Percentiles rank a stretch among this genome's conserved stretches.
Evolutionary conservation across 2,329 filamentous ascomycete species (phyloP).

Genomic region (Pseudogymnoascus sp.): DNA sequence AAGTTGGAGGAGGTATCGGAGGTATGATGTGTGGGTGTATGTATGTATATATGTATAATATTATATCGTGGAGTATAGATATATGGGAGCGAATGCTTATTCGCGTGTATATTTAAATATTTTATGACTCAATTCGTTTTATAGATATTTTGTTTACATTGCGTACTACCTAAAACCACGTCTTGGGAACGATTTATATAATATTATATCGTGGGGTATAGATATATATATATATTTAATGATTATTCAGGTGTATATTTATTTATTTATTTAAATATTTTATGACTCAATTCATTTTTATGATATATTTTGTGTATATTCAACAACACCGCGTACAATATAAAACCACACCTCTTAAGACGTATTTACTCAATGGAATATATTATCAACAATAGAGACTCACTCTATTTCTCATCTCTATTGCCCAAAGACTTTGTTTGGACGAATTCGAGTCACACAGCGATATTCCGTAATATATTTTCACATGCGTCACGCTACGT

Average conservation of each 20-base stretch:
- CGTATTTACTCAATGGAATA: not conserved
- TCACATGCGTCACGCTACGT: conserved; percentile 4
- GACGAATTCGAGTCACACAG: not conserved
- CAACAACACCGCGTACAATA: not conserved
- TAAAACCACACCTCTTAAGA: not conserved
- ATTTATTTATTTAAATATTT: not conserved
- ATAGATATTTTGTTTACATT: not conserved
- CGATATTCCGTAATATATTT: not conserved
- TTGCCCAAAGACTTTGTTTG: not conserved
- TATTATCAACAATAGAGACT: not conserved
- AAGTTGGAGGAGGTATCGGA: not conserved
- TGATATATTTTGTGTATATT: not conserved
- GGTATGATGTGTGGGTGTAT: not conserved
- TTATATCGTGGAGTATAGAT: not conserved
- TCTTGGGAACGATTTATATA: no score
- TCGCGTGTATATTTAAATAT: not conserved
- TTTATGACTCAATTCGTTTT: not conserved
- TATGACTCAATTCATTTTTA: not conserved
- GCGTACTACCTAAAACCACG: not conserved
- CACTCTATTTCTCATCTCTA: not conserved
- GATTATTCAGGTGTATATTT: not conserved
- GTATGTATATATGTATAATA: conserved; percentile 1
- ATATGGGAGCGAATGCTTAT: not conserved
- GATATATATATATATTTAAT: no score
- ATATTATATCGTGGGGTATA: no score